Conservation (phyloP, 805 yeast species). For the Hemisphaericaspora nanyangensis region DNA sequence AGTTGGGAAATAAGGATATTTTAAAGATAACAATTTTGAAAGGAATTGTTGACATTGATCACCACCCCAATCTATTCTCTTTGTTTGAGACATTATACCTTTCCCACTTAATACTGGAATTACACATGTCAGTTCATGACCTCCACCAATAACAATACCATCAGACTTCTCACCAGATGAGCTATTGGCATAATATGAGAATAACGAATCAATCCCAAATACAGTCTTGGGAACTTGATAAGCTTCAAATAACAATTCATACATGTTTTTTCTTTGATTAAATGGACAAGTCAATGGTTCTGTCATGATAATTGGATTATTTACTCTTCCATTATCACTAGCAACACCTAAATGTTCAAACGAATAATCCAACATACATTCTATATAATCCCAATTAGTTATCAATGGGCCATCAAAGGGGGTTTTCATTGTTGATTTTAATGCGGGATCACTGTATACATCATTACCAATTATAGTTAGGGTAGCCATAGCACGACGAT, state of each 20-base stretch:
- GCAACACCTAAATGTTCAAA: conserved; percentile 74
- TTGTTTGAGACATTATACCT: conserved; percentile 63
- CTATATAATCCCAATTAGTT: conserved; percentile 91
- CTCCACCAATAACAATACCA: conserved; percentile 81
- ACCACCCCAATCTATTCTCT: conserved; percentile 92
- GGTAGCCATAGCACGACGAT: conserved; percentile 59
- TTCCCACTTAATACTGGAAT: conserved; percentile 76
- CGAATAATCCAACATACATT: conserved; percentile 76
- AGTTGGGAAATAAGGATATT: conserved; percentile 90
- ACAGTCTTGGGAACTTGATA: conserved; percentile 72
- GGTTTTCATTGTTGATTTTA: conserved; percentile 63
- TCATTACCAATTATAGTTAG: conserved; percentile 83
- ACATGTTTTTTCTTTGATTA: conserved; percentile 68
- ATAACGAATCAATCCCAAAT: conserved; percentile 80
- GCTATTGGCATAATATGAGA: conserved; percentile 68
- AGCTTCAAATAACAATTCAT: conserved; percentile 81
- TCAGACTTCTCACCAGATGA: conserved; percentile 28
- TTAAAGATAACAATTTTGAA: conserved; percentile 60
- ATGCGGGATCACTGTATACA: conserved; percentile 63
- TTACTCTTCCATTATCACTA: conserved; percentile 44
- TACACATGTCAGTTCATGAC: conserved; percentile 76
- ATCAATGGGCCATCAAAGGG: conserved; percentile 87
- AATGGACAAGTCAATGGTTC: conserved; percentile 73
- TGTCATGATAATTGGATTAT: conserved; percentile 76
- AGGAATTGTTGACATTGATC: conserved; percentile 63